phyloP scores from a whole-genome alignment of 768 basidiomycete genomes.

The Russula earlei region DNA sequence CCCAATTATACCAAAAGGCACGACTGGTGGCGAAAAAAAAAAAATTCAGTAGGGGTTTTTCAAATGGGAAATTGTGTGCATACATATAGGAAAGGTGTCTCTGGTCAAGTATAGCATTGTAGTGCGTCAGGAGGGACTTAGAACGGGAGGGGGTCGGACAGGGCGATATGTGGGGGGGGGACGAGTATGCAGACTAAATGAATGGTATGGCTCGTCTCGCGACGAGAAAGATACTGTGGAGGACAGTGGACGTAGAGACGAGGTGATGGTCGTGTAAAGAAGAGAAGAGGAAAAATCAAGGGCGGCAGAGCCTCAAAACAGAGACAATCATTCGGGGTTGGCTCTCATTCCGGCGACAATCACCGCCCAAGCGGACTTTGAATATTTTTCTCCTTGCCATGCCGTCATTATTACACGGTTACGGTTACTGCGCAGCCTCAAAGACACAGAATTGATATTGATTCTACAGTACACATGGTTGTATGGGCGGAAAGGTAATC shows the following conservation, averaged over 20 bases:
- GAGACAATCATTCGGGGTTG: too few species aligned
- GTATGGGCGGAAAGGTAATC: neutral
- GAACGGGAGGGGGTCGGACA: slow-evolving; percentile 6
- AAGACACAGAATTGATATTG: slow-evolving; percentile 6
- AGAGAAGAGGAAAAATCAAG: neutral
- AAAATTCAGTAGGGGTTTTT: neutral
- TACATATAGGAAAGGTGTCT: slow-evolving; percentile 86
- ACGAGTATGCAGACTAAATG: slow-evolving; percentile 20
- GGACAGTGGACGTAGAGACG: neutral
- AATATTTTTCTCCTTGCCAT: too few species aligned
- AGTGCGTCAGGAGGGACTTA: neutral
- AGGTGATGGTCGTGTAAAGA: neutral
- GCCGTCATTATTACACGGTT: too few species aligned
- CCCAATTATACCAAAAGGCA: slow-evolving; percentile 87
- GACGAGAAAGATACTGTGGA: slow-evolving; percentile 3
- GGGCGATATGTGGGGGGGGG: slow-evolving; percentile 11
- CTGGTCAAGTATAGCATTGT: slow-evolving; percentile 82
- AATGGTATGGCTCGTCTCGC: slow-evolving; percentile 16
- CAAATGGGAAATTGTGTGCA: slow-evolving; percentile 28
- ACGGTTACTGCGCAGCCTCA: neutral
- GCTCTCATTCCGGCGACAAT: too few species aligned
- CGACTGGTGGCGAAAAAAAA: slow-evolving; percentile 41
- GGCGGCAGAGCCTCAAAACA: too few species aligned
- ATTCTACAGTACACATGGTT: slow-evolving; percentile 16
- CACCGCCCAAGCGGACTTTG: too few species aligned